Conservation (phyloP, 805 yeast species). For the Debaryomyces prosopidis region DNA sequence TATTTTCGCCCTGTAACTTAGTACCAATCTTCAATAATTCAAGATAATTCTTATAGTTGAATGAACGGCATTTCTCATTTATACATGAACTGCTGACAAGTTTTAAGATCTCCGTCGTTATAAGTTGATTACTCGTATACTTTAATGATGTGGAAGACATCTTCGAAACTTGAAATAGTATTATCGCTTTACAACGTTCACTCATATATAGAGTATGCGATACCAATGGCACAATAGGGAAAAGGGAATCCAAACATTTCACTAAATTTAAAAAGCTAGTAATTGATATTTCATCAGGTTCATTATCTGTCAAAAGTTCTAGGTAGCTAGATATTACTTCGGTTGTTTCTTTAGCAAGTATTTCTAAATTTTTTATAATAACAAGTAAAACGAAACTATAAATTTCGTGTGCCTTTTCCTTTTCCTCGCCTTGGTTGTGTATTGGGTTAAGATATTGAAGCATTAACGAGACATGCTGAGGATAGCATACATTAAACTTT, state of each 20-base stretch:
- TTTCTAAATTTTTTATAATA: slow-evolving; percentile 19
- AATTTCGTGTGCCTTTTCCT: slow-evolving; percentile 9
- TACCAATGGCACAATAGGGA: slow-evolving; percentile 28
- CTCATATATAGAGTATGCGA: slow-evolving; percentile 21
- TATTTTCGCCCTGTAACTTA: slow-evolving; percentile 7
- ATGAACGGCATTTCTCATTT: slow-evolving; percentile 49
- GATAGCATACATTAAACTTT: slow-evolving; percentile 15
- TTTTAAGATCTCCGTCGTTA: slow-evolving; percentile 14
- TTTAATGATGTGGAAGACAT: slow-evolving; percentile 6
- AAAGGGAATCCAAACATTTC: slow-evolving; percentile 21
- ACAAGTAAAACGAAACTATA: slow-evolving; percentile 20
- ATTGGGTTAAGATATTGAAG: slow-evolving; percentile 17
- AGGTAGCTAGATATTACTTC: slow-evolving; percentile 22
- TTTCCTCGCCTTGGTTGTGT: slow-evolving; percentile 1
- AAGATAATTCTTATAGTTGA: slow-evolving; percentile 46
- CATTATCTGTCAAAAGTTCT: slow-evolving; percentile 16
- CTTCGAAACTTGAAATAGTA: slow-evolving; percentile 13
- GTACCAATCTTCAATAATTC: slow-evolving; percentile 40
- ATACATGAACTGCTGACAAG: slow-evolving; percentile 43
- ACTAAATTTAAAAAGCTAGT: slow-evolving; percentile 20
- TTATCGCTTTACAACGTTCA: slow-evolving; percentile 15
- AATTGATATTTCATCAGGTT: slow-evolving; percentile 7
- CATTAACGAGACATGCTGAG: slow-evolving; percentile 21
- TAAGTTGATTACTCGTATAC: slow-evolving; percentile 4
- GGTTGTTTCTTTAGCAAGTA: slow-evolving; percentile 11